Conservation (phyloP, 2,329 filamentous ascomycete genomes). For the Corinectria fuckeliana region DNA sequence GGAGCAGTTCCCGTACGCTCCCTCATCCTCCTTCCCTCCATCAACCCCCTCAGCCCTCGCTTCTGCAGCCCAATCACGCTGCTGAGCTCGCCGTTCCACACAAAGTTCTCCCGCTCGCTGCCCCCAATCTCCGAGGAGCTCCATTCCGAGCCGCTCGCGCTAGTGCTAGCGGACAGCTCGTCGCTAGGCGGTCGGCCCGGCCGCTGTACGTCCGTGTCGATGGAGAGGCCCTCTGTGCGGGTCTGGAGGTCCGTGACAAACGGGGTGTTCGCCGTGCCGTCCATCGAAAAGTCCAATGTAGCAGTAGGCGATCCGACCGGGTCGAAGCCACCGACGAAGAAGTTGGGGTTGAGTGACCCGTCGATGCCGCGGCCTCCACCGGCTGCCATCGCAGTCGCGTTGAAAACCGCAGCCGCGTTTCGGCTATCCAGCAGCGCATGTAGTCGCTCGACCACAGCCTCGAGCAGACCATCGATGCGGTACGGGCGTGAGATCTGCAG, state of each 20-base stretch:
- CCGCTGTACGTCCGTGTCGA: conserved; percentile 54
- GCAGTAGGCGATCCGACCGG: conserved; percentile 45
- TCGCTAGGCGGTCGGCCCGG: conserved; percentile 51
- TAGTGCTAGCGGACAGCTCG: conserved; percentile 57
- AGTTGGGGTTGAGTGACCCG: conserved; percentile 68
- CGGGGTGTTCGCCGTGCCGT: conserved; percentile 40
- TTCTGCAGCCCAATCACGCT: conserved; percentile 96
- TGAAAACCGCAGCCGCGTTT: conserved; percentile 97
- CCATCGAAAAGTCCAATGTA: conserved; percentile 44
- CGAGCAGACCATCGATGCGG: conserved; percentile 87
- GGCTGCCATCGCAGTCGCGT: conserved; percentile 96
- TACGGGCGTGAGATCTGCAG: conserved; percentile 94
- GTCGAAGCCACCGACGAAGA: conserved; percentile 60
- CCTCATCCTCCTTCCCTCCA: conserved; percentile 89
- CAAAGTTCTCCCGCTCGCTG: conserved; percentile 54
- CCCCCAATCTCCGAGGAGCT: conserved; percentile 62
- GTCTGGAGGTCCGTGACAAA: conserved; percentile 41
- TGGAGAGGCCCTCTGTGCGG: conserved; percentile 51
- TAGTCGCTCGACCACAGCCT: conserved; percentile 89
- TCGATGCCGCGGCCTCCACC: conserved; percentile 87
- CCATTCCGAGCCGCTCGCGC: conserved; percentile 62
- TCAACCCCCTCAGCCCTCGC: conserved; percentile 85
- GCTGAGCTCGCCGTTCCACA: conserved; percentile 84
- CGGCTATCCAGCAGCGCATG: conserved; percentile 89
- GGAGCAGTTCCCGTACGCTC: conserved; percentile 65